Conservation (phyloP, 192 early-diverging fungal species). For the Umbelopsis vinacea region DNA sequence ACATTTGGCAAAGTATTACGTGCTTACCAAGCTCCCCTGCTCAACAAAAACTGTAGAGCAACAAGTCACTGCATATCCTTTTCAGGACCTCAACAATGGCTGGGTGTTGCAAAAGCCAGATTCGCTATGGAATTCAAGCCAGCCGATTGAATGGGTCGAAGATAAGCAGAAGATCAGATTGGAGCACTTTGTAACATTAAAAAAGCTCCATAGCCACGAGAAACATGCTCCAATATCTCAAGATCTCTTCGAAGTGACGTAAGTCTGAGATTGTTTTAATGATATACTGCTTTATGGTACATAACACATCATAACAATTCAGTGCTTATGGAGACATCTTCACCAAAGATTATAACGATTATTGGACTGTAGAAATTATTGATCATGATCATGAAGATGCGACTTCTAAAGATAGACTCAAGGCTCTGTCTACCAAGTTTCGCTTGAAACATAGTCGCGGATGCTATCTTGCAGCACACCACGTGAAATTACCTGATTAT, state of each 20-base stretch:
- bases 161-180: conserved; percentile 81
- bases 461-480: conserved; percentile 84
- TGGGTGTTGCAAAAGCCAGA: conserved; percentile 57
- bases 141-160: conserved; percentile 57
- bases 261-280: conserved; percentile 20
- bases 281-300: background rate
- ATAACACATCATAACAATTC: background rate
- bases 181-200: conserved; percentile 61
- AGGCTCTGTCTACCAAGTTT: conserved; percentile 69
- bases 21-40: too few relatives aligned
- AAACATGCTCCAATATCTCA: conserved; percentile 65
- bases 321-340: conserved; percentile 72
- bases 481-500: conserved; percentile 80
- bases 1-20: background rate
- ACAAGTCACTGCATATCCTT: conserved; percentile 80
- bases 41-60: conserved; percentile 50
- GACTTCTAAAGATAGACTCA: conserved; percentile 53
- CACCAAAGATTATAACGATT: conserved; percentile 82
- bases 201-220: conserved; percentile 75
- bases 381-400: conserved; percentile 57
- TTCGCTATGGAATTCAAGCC: conserved; percentile 24
- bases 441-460: conserved; percentile 76
- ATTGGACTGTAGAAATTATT: conserved; percentile 82
- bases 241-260: conserved; percentile 71
- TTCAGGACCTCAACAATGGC: conserved; percentile 87